Evolutionary conservation across 176 grass and related monocot species (phyloP).

Genomic region (Puya raimondii): DNA sequence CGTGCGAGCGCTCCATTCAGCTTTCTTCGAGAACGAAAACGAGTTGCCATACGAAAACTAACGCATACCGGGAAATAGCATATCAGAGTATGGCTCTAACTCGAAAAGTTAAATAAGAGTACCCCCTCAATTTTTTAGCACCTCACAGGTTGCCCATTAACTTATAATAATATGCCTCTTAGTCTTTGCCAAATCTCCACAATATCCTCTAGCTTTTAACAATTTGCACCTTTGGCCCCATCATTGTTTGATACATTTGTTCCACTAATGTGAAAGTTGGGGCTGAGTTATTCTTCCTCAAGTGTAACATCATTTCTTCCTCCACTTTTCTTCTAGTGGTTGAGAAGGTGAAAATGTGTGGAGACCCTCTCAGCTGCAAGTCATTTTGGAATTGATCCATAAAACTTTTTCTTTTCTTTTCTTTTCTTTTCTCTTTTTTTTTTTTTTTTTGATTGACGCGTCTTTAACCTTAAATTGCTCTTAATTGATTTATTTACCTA

Average conservation of each 20-base stretch:
- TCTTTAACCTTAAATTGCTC: no score
- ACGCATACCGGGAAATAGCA: background rate
- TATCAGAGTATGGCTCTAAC: no score
- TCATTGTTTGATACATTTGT: background rate
- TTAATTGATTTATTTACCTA: no score
- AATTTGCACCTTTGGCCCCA: background rate
- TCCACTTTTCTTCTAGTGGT: no score
- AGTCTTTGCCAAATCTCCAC: background rate
- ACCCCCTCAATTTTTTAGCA: no score
- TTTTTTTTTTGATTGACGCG: background rate
- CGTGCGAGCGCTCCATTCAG: slow-evolving; percentile 47
- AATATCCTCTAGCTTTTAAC: background rate
- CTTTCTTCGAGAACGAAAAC: slow-evolving; percentile 54
- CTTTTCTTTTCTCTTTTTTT: background rate
- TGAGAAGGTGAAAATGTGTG: no score
- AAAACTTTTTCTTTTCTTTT: no score
- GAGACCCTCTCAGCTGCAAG: no score
- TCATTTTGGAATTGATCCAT: no score
- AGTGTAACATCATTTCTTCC: no score
- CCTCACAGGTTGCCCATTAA: no score
- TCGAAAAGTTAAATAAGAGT: no score
- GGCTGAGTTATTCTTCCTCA: background rate
- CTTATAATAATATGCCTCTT: background rate
- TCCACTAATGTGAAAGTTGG: background rate
- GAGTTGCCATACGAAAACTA: background rate